Evolutionary conservation across 2,329 filamentous ascomycete genomes (phyloP), one percentile per base, ranked within the genome.

Genomic region (Lachnellula cervina): DNA sequence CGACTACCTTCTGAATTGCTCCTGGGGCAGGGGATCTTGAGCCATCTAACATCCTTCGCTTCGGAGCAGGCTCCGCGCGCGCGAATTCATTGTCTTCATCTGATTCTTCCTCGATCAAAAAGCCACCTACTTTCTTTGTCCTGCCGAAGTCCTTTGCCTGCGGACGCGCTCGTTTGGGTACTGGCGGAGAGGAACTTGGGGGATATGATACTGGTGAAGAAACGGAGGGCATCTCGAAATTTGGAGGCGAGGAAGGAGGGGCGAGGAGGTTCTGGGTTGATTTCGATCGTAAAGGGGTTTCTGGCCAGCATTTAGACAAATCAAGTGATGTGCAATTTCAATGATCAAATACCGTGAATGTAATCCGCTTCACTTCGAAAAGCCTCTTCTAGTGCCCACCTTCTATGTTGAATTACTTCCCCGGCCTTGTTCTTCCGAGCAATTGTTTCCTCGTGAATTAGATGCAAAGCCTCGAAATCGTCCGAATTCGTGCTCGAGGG

Each of bases 151-250:
- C 69, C 17, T 52, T 71, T 65, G 51, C 69, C 62, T 25, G 25
- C 13, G 69, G 66, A 53, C 71, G 68, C 35, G 71, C 60, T 40
- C 76, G 70, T 64, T 78, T 78, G 8, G 61, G 57, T 1, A 42
- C 23, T n/a, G 62, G 61, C 7, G 69, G 66, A 35, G 67, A 64
- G 16, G 66, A 68, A 43, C 62, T 68, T 13, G 49, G 57, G 9
- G 67, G 65, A 46, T 69, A 69, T 49, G 74, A 66, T 19, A 84
- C 70, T 2, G 84, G 80, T 14, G 84, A 85, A 6, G 84, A 86
- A 40, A 80, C 75, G 38, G 79, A 75, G 25, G 81, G 72, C 83
- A 88, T 87, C 44, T 64, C 74, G 57, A 57, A 28, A 23, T 17
- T 55, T 40, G 61, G 59, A 40, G 75, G 74, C 28, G 76, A 78